Percentiles rank a stretch among this genome's conserved stretches.
Conservation (phyloP, 192 early-diverging fungal species). For the Anaeromyces robustus region DNA sequence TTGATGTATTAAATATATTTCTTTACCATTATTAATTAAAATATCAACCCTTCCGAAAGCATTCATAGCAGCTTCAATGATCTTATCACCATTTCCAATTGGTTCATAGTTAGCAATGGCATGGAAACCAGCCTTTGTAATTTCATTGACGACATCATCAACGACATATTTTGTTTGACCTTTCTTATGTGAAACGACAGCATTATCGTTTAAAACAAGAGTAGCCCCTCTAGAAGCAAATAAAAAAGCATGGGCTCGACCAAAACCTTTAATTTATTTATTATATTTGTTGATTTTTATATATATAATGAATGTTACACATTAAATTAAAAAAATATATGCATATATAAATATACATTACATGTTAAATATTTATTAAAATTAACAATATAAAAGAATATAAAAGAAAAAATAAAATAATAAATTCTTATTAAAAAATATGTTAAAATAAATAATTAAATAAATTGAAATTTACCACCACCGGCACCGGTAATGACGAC, state of each 20-base stretch:
- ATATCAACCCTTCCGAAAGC: slow-evolving; percentile 91
- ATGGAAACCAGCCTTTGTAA: background rate
- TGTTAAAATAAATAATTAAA: too few relatives aligned
- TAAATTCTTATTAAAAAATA: too few relatives aligned
- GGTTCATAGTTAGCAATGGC: slow-evolving; percentile 90
- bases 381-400: too few relatives aligned
- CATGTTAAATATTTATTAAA: too few relatives aligned
- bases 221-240: background rate
- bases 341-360: too few relatives aligned
- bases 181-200: background rate
- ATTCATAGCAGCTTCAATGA: slow-evolving; percentile 92
- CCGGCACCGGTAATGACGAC: background rate
- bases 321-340: too few relatives aligned
- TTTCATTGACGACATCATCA: background rate
- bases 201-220: background rate
- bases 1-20: too few relatives aligned
- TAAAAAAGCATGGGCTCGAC: background rate
- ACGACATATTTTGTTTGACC: background rate
- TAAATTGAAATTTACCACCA: background rate
- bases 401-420: too few relatives aligned
- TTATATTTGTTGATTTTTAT: background rate
- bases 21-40: slow-evolving; percentile 69
- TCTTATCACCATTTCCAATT: slow-evolving; percentile 93
- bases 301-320: too few relatives aligned
- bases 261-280: background rate